These are phyloP conservation scores for Apiotrichum brassicae DNA, from an alignment of 1,284 basidiomycete genomes.

Conservation along the genomic window DNA sequence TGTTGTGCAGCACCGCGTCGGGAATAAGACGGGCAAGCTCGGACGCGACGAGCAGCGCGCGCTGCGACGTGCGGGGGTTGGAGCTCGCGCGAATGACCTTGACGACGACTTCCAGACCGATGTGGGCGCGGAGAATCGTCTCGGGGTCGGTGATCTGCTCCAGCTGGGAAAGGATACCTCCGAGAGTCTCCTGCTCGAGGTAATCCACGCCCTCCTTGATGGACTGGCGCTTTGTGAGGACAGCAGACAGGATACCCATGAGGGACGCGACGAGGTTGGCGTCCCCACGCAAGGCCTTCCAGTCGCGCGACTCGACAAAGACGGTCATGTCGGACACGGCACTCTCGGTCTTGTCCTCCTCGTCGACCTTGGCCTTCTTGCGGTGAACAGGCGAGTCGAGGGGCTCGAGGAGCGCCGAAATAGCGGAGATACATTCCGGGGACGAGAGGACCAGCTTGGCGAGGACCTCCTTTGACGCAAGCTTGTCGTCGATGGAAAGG, in stretches of 20 bases:
- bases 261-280: conserved; percentile 65
- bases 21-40: conserved; percentile 76
- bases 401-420: conserved; percentile 26
- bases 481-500: conserved; percentile 26
- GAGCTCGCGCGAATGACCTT: conserved; percentile 79
- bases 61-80: conserved; percentile 92
- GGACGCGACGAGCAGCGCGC: conserved; percentile 84
- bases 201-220: conserved; percentile 61
- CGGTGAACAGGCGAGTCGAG: conserved; percentile 26
- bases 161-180: conserved; percentile 66
- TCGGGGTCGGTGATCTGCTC: conserved; percentile 51
- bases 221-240: conserved; percentile 53
- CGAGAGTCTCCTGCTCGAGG: conserved; percentile 78
- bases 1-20: conserved; percentile 84
- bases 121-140: conserved; percentile 41
- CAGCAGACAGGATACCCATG: conserved; percentile 65
- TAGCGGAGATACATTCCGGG: conserved; percentile 19
- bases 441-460: conserved; percentile 24
- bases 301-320: conserved; percentile 65
- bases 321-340: conserved; percentile 55
- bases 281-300: conserved; percentile 60
- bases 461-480: conserved; percentile 24
- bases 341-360: conserved; percentile 21
- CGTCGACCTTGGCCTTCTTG: conserved; percentile 32
- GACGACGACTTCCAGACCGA: conserved; percentile 68